Percentiles rank a stretch among this genome's conserved stretches.
Conservation (phyloP, 2,329 filamentous ascomycete genomes). For the Neoscytalidium dimidiatum region DNA sequence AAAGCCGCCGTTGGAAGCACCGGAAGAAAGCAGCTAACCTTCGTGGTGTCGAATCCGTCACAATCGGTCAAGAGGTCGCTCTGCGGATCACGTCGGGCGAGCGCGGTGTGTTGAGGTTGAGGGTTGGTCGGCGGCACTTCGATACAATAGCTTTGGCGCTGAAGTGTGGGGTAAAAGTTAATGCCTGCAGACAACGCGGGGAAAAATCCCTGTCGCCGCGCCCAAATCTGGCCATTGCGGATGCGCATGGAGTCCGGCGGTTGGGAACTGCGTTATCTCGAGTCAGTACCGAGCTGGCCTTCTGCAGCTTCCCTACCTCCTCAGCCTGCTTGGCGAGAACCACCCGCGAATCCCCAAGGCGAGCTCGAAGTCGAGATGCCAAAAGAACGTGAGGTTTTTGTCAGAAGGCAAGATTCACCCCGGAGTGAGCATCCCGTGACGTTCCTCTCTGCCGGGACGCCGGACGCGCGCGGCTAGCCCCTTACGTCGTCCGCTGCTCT, state of each 20-base stretch:
- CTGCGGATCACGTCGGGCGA: background rate
- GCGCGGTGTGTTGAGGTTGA: background rate
- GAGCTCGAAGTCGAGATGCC: background rate
- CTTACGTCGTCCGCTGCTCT: background rate
- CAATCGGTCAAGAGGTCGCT: background rate
- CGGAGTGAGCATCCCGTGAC: background rate
- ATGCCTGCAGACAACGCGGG: conserved; percentile 15
- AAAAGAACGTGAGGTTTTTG: conserved; percentile 3
- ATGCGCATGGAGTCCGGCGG: background rate
- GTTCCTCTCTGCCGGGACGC: background rate
- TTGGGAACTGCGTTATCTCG: background rate
- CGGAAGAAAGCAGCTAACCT: background rate
- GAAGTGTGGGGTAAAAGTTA: conserved; percentile 19
- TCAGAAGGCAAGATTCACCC: conserved; percentile 3
- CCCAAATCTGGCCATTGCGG: conserved; percentile 8
- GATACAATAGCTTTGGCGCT: background rate
- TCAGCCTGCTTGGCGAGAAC: background rate
- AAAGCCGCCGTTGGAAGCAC: background rate
- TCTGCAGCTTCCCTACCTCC: conserved; percentile 3
- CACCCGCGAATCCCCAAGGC: background rate
- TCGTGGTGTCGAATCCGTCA: background rate
- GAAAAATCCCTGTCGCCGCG: conserved; percentile 15
- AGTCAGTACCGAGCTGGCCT: background rate
- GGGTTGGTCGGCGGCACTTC: background rate
- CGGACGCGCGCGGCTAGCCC: conserved; percentile 7